A percentile compares a stretch with the other conserved stretches of the same genome.
Conservation (phyloP, 2,329 filamentous ascomycete species). For the Pseudogymnoascus verrucosus region DNA sequence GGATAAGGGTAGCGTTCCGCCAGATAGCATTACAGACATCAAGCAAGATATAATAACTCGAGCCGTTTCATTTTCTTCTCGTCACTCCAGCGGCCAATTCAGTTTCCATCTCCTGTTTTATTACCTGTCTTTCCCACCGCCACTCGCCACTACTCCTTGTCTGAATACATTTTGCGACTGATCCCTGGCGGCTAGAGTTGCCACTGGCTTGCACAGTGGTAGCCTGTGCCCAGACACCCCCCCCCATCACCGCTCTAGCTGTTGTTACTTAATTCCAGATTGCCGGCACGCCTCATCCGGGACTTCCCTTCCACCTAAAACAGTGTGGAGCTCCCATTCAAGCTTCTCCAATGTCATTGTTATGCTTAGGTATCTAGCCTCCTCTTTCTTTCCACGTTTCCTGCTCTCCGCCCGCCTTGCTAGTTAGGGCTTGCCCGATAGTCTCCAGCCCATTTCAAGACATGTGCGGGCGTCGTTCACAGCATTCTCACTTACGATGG, state of each 20-base stretch:
- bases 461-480: conserved; percentile 6
- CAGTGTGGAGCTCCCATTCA: conserved; percentile 8
- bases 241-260: conserved; percentile 2
- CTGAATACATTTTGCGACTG: neutral
- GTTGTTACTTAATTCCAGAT: conserved; percentile 5
- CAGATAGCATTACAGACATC: conserved; percentile 1
- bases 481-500: conserved; percentile 9
- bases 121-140: neutral
- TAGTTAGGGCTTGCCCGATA: neutral
- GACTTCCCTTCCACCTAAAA: conserved; percentile 10
- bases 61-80: neutral
- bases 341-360: conserved; percentile 10
- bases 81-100: neutral
- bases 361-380: conserved; percentile 9
- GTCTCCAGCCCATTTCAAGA: neutral
- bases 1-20: neutral
- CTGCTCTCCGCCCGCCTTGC: neutral
- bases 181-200: conserved; percentile 5
- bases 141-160: neutral
- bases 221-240: conserved; percentile 1
- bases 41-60: conserved; percentile 4
- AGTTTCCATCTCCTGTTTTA: neutral
- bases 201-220: conserved; percentile 4
- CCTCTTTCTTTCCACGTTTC: neutral
- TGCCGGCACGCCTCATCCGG: conserved; percentile 9